Evolutionary conservation across 129 eudicot genomes (phyloP).

Genomic region (Artemisia tridentata): DNA sequence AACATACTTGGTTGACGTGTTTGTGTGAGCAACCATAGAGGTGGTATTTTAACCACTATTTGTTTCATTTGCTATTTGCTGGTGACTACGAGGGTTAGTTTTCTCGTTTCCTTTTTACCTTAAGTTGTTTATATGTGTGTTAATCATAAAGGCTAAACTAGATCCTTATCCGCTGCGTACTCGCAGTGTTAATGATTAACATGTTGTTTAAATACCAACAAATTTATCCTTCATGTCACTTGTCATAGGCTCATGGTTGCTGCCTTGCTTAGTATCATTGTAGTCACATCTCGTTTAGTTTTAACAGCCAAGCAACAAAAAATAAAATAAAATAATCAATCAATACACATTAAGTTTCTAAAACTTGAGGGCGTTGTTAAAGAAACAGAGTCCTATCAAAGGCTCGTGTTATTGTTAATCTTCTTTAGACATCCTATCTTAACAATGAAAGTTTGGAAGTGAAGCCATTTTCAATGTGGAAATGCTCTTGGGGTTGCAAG

Average conservation of each 20-base stretch:
- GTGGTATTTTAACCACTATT: too few relatives aligned
- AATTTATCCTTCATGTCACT: background rate
- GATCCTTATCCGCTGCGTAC: too few relatives aligned
- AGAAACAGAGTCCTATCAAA: background rate
- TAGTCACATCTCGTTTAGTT: background rate
- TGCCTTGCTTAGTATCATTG: slow-evolving; percentile 1
- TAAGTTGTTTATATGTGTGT: too few relatives aligned
- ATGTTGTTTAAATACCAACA: too few relatives aligned
- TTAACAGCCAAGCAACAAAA: background rate
- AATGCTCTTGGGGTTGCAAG: background rate
- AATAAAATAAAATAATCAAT: background rate
- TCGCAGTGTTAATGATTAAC: too few relatives aligned
- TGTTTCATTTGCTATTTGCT: too few relatives aligned
- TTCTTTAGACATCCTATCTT: background rate
- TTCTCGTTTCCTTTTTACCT: too few relatives aligned
- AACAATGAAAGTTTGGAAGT: background rate
- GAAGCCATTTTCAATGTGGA: background rate
- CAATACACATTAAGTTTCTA: background rate
- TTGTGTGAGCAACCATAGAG: too few relatives aligned
- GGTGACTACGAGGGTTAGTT: too few relatives aligned
- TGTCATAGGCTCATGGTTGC: slow-evolving; percentile 1
- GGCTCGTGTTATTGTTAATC: background rate
- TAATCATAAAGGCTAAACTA: too few relatives aligned
- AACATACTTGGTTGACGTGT: too few relatives aligned
- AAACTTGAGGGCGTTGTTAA: background rate